These are phyloP conservation scores for Fusarium pseudonygamai DNA, from an alignment of 2,329 filamentous ascomycete genomes.

Conservation along the genomic window DNA sequence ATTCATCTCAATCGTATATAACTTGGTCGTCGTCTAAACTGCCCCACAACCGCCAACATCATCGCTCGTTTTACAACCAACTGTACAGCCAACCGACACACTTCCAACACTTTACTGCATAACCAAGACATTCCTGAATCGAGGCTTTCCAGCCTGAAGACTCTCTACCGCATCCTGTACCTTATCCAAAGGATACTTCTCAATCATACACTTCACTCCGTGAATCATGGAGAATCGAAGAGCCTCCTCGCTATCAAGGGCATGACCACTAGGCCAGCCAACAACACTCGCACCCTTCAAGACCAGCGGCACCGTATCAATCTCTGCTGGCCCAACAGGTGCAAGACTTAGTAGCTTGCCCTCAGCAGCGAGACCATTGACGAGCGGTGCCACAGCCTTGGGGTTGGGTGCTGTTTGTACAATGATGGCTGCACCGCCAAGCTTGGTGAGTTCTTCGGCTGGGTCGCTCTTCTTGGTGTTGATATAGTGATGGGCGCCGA, in stretches of 20 bases:
- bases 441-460: constrained; percentile 57
- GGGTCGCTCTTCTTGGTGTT: constrained; percentile 63
- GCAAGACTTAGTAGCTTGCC: constrained; percentile 71
- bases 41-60: not conserved
- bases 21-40: not conserved
- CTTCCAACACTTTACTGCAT: not conserved
- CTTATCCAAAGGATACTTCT: constrained; percentile 69
- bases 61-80: not conserved
- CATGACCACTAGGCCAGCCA: constrained; percentile 71
- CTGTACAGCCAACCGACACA: not conserved
- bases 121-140: constrained; percentile 57
- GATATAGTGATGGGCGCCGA: constrained; percentile 58
- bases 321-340: constrained; percentile 55
- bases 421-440: constrained; percentile 71
- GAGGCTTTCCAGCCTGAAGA: constrained; percentile 53
- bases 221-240: constrained; percentile 71
- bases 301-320: constrained; percentile 56
- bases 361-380: constrained; percentile 60
- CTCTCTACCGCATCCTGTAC: constrained; percentile 56
- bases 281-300: constrained; percentile 67
- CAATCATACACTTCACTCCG: constrained; percentile 70
- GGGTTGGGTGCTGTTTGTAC: constrained; percentile 71
- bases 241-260: constrained; percentile 71
- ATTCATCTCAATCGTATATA: not conserved
- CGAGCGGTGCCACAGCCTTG: constrained; percentile 61